Conservation (phyloP, 2,329 filamentous ascomycete species). For the Alternaria novae-zelandiae region DNA sequence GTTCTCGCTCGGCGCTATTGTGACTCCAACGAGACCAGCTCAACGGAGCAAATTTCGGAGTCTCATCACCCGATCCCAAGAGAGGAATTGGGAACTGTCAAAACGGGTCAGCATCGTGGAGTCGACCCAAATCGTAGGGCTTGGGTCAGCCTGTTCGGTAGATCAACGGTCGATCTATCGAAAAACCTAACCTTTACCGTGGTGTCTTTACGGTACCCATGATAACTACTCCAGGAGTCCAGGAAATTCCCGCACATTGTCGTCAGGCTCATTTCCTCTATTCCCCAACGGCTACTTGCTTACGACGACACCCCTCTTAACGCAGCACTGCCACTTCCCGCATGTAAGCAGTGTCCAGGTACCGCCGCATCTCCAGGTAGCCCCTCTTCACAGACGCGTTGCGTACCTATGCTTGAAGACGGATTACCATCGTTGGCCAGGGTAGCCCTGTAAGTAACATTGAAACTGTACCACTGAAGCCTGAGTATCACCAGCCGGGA, state of each 20-base stretch:
- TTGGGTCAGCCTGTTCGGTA: neutral
- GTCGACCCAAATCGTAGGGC: neutral
- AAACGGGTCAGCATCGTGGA: neutral
- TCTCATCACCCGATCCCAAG: neutral
- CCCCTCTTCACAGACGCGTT: neutral
- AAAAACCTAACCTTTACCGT: neutral
- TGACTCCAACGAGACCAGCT: neutral
- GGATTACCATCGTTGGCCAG: neutral
- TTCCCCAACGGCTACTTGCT: neutral
- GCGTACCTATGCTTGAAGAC: neutral
- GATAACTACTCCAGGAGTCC: neutral
- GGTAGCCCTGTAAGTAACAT: neutral
- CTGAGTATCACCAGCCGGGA: neutral
- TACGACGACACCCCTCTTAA: neutral
- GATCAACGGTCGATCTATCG: neutral
- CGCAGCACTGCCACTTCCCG: neutral
- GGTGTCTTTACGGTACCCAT: neutral
- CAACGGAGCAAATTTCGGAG: neutral
- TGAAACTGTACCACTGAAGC: neutral
- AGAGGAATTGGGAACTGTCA: neutral
- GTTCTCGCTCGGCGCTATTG: neutral
- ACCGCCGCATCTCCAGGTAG: neutral
- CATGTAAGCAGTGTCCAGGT: neutral
- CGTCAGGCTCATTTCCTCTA: neutral
- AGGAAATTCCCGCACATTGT: neutral